Base-by-base conservation (phyloP, 164 flowering plant genomes). In the Vitis rotundifolia region DNA sequence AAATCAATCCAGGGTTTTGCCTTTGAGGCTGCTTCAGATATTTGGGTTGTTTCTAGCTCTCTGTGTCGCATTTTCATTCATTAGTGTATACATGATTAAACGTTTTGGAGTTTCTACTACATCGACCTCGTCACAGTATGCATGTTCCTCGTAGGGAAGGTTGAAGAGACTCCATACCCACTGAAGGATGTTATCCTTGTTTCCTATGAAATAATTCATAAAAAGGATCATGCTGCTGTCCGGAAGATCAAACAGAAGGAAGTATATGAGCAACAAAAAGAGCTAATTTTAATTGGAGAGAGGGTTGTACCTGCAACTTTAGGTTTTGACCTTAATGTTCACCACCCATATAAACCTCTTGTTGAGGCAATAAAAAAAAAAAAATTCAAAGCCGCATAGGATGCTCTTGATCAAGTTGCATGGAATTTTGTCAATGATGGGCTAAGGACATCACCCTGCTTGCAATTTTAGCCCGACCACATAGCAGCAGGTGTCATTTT, bases 401-500 rank as follows among this genome's bases (percentile, higher is more conserved):
- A 88, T 84, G 87, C 91, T 51, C 88, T 91, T 71, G 94, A 91
- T 47, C 97, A 88, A 80, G 91, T 87, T n/a, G n/a, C n/a, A n/a
- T n/a, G n/a, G n/a, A n/a, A n/a, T n/a, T n/a, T n/a, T n/a, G n/a
- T n/a, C n/a, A n/a, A n/a, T n/a, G n/a, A n/a, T n/a, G n/a, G 94
- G 74, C 85, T 91, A 83, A 82, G 91, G 78, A 91, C 94, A 58
- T 88, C 93, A 15, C 91, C 90, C 71, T 89, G 94, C 87, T 79
- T 91, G 86, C 97, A 91, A 80, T 90, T 87, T 82, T 86, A 87
- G 76, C 90, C 93, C 71, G 93, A 91, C 61, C 93, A 87, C 60
- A 90, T 91, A 78, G 97, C 94, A 26, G 94, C 93, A 44, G 93
- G 91, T 80, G 94, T 94, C 73, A 89, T 91, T 66, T 91, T 88